Percentiles rank a stretch among this genome's conserved stretches.
phyloP scores from a whole-genome alignment of 352 stramenopile genomes.

The Phytophthora rubi region DNA sequence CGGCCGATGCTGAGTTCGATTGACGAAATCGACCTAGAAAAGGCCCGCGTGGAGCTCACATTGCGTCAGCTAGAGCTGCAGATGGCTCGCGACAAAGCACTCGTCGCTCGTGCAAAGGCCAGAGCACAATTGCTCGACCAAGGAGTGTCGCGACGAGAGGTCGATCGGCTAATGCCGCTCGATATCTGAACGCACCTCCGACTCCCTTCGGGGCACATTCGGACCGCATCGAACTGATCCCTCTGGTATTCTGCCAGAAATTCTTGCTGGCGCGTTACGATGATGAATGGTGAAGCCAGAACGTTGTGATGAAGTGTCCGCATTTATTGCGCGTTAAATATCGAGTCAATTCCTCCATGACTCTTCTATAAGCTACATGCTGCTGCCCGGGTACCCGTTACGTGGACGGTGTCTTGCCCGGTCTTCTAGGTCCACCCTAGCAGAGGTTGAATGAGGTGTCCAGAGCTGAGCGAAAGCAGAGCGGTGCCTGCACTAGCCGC shows the following conservation, averaged over 20 bases:
- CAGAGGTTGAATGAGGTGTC: slow-evolving; percentile 11
- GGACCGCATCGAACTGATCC: slow-evolving; percentile 22
- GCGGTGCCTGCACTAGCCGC: slow-evolving; percentile 8
- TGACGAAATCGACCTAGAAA: slow-evolving; percentile 41
- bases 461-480: slow-evolving; percentile 3
- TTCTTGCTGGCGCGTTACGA: slow-evolving; percentile 15
- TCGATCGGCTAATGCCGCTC: slow-evolving; percentile 42
- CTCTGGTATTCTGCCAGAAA: slow-evolving; percentile 12
- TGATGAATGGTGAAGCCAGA: slow-evolving; percentile 20
- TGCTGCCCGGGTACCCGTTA: slow-evolving; percentile 7
- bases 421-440: slow-evolving; percentile 29
- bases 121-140: slow-evolving; percentile 37
- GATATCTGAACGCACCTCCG: slow-evolving; percentile 25
- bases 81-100: slow-evolving; percentile 38
- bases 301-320: slow-evolving; percentile 31
- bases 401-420: slow-evolving; percentile 1
- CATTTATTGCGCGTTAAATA: slow-evolving; percentile 43
- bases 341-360: slow-evolving; percentile 22
- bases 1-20: slow-evolving; percentile 19
- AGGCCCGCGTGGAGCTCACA: slow-evolving; percentile 40
- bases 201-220: background rate
- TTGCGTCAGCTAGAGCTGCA: slow-evolving; percentile 39
- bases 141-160: slow-evolving; percentile 32
- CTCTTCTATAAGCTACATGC: slow-evolving; percentile 40
- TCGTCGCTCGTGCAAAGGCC: slow-evolving; percentile 38